Base-by-base conservation (phyloP, 2,329 filamentous ascomycete genomes). In the Scedosporium aurantiacum region DNA sequence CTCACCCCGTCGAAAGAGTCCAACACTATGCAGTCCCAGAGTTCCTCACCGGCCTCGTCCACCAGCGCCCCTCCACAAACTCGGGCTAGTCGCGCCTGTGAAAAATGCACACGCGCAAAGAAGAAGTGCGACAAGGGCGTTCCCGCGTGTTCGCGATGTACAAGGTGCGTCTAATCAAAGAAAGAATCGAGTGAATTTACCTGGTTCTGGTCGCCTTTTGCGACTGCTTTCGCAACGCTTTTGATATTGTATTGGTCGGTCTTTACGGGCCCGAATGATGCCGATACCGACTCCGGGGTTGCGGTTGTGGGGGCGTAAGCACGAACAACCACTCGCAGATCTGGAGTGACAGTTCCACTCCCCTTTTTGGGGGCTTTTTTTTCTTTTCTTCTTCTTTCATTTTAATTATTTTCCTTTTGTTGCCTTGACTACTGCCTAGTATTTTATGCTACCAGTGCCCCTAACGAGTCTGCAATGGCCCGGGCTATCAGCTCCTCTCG, bases 111-210 rank as follows among this genome's bases (percentile, higher is more conserved):
- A 8, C 64, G 71, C 50, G 73, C 71, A 60, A 73, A 73, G 67
- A 73, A 73, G 69, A 73, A 72, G 63, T 73, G 71, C 62, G 71
- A 73, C 66, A 73, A 73, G 67, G 71, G 69, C 40, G 64, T 73
- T 43, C 71, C 71, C 32, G 64, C 70, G 56, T 73, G 71, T 61
- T 72, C 70, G 61, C 67, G 71, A 43, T 73, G 71, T 63, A 70
- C 68, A 27, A 71, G 71, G 71, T 73, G 63, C 54, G 67, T 60
- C 59, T 47, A 5, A 55, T 56, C 47, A 60, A 52, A 27, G 27
- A 32, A 25, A 3, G 25, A 37, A 37, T 8, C 28, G 7, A 37
- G 28, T 2, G 2, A 8, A 12, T 37, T 37, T 37, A 12, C 5
- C 28, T 12, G 8, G 28, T 2, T 37, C 28, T 12, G 2, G 28